A percentile compares a stretch with the other conserved stretches of the same genome.
Conservation (phyloP, 169 alveolate genomes). For the Plasmodium berghei region DNA sequence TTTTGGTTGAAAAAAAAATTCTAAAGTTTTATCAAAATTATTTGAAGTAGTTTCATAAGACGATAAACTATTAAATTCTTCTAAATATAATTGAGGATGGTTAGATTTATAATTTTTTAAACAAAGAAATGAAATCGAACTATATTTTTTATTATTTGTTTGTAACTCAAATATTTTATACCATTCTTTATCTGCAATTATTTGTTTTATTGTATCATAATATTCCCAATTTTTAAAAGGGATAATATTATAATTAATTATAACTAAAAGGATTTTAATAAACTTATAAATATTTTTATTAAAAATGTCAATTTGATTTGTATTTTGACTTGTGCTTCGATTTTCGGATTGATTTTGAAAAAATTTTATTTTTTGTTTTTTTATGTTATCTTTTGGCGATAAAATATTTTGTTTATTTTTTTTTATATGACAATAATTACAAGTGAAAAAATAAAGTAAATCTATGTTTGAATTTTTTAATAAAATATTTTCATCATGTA, state of each 20-base stretch:
- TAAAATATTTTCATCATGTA: conserved; percentile 27
- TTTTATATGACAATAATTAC: conserved; percentile 27
- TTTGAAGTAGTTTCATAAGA: too few relatives aligned
- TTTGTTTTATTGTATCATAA: conserved; percentile 43
- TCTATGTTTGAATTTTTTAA: conserved; percentile 20
- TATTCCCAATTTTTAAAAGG: conserved; percentile 46
- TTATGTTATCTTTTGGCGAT: neutral
- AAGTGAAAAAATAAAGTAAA: conserved; percentile 35
- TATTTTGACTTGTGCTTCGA: neutral
- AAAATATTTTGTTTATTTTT: conserved; percentile 36
- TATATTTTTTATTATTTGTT: too few relatives aligned
- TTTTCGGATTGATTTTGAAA: neutral
- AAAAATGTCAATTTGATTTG: conserved; percentile 1
- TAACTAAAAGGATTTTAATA: conserved; percentile 36
- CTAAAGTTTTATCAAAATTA: too few relatives aligned
- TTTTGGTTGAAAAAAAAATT: too few relatives aligned
- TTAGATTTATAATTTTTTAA: too few relatives aligned
- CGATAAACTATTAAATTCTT: too few relatives aligned
- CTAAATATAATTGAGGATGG: too few relatives aligned
- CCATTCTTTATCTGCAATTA: conserved; percentile 51
- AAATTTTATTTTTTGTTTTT: neutral
- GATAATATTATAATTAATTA: conserved; percentile 20
- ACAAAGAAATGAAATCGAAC: conserved; percentile 8
- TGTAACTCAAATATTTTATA: neutral
- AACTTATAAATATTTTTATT: conserved; percentile 16